Evolutionary conservation across 805 yeast species (phyloP).

Genomic region (Kazachstania kunashirensis): DNA sequence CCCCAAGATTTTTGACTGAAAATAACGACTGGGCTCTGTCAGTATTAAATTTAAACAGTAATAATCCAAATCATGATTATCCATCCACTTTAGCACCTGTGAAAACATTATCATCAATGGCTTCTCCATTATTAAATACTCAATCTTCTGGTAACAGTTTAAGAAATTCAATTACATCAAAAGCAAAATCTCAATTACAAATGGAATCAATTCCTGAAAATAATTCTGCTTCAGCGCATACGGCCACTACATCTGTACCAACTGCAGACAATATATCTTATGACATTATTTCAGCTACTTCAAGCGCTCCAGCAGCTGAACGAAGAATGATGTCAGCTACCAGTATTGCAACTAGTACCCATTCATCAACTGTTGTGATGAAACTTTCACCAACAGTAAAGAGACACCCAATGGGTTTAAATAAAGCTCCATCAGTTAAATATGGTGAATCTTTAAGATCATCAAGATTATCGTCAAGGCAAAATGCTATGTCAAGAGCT

Average conservation of each 20-base stretch:
- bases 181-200: constrained; percentile 1
- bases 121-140: constrained; percentile 1
- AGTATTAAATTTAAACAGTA: not conserved
- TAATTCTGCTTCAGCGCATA: constrained; percentile 2
- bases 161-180: constrained; percentile 2
- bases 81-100: constrained; percentile 17
- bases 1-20: constrained; percentile 10
- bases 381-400: not conserved
- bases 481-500: not conserved
- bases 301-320: constrained; percentile 1
- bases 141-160: not conserved
- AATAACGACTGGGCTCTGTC: constrained; percentile 3
- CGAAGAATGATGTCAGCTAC: constrained; percentile 5
- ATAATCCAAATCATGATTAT: constrained; percentile 5
- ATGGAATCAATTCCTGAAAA: constrained; percentile 17
- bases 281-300: constrained; percentile 16
- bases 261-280: constrained; percentile 26
- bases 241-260: constrained; percentile 14
- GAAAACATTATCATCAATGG: constrained; percentile 2
- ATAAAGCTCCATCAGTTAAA: constrained; percentile 13
- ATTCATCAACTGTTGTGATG: not conserved
- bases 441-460: constrained; percentile 8
- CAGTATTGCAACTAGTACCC: not conserved
- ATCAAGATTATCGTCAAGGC: not conserved
- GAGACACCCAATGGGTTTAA: constrained; percentile 3